Evolutionary conservation across 768 basidiomycete genomes (phyloP).

Genomic region (Calvatia gigantea): DNA sequence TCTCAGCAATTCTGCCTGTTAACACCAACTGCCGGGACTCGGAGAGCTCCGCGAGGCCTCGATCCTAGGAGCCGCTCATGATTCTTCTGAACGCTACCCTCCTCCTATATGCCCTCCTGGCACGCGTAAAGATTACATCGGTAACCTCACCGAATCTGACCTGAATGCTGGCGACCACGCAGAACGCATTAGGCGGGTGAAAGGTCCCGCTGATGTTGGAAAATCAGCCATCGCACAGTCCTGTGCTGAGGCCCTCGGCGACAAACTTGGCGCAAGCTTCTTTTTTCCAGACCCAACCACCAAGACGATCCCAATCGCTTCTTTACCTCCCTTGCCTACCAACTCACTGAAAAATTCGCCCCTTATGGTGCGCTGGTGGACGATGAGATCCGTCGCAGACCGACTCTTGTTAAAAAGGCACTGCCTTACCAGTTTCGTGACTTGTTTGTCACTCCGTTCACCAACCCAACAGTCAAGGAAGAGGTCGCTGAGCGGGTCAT

Average conservation of each 20-base stretch:
- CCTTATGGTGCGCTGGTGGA: not conserved
- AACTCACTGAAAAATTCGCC: not conserved
- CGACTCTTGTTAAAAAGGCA: not conserved
- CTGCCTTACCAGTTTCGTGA: not conserved
- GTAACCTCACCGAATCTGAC: not conserved
- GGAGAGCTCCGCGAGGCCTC: not conserved
- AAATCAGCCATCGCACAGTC: constrained; percentile 2
- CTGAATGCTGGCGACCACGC: not conserved
- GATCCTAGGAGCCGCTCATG: not conserved
- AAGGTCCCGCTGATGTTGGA: not conserved
- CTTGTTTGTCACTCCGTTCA: not conserved
- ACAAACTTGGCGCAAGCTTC: too few species aligned
- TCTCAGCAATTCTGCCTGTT: too few species aligned
- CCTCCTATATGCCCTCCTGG: not conserved
- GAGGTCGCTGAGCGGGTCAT: not conserved
- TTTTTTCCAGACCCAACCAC: not conserved
- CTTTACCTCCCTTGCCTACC: not conserved
- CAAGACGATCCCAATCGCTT: not conserved
- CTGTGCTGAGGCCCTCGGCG: too few species aligned
- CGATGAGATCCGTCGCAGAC: not conserved
- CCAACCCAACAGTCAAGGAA: too few species aligned
- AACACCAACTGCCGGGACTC: not conserved
- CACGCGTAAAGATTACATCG: not conserved
- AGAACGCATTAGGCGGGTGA: not conserved
- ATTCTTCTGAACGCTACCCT: not conserved